Percentiles rank a stretch among this genome's conserved stretches.
These are phyloP conservation scores for Alisma plantagoaquatica DNA, from an alignment of 106 monocot species.

Conservation along the genomic window DNA sequence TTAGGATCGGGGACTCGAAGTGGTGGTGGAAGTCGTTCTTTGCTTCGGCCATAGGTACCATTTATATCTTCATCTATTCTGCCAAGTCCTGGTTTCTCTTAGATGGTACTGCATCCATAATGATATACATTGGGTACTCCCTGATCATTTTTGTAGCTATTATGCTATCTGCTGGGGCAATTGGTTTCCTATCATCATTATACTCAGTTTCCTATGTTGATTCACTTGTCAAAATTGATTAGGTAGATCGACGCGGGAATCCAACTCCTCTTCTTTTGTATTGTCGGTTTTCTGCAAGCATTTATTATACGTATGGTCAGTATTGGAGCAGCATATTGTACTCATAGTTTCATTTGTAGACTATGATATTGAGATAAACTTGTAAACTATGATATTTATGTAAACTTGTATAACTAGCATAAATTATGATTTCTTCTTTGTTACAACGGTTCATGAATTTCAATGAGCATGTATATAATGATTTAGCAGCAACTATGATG, in stretches of 20 bases:
- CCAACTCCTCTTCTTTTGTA: too few species aligned
- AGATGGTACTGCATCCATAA: constrained; percentile 53
- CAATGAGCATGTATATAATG: too few species aligned
- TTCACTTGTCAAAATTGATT: constrained; percentile 69
- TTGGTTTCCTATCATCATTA: constrained; percentile 60
- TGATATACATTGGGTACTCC: constrained; percentile 56
- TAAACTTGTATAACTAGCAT: too few species aligned
- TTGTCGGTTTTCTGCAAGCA: too few species aligned
- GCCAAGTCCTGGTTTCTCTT: constrained; percentile 63
- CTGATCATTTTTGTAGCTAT: constrained; percentile 52
- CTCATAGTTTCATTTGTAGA: too few species aligned
- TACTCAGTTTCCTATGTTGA: constrained; percentile 58
- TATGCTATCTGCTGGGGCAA: constrained; percentile 54
- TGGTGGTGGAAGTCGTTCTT: constrained; percentile 84
- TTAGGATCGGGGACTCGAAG: constrained; percentile 67
- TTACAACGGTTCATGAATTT: too few species aligned
- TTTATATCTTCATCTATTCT: constrained; percentile 62
- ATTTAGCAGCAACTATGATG: too few species aligned
- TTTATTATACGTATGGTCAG: too few species aligned
- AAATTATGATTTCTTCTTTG: too few species aligned
- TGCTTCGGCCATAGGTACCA: constrained; percentile 51
- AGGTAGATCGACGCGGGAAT: not conserved
- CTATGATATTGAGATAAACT: too few species aligned
- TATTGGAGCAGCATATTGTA: too few species aligned
- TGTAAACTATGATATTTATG: too few species aligned